Evolutionary conservation across 2,329 filamentous ascomycete genomes (phyloP), one percentile per base, ranked within the genome.

Genomic region (Pseudogymnoascus sp.): DNA sequence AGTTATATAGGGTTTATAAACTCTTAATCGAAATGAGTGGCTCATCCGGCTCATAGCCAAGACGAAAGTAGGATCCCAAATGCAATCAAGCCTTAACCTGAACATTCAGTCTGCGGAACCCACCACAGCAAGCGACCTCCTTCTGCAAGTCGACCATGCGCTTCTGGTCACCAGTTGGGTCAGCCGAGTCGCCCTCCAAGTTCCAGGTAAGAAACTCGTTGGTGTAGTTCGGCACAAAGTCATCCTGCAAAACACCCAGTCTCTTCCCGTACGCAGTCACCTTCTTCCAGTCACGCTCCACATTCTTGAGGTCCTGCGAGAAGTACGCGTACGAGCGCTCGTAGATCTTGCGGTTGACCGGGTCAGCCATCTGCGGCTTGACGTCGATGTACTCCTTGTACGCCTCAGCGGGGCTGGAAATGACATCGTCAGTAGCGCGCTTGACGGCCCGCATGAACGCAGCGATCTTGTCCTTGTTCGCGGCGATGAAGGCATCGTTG

Each of bases 301-400:
- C 88, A 68, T 92, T 92, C 82, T 89, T 87, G 67, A 91, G 72
- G 68, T 91, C 88, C 67, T 81, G 81, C 64, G 84, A 89, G 74
- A 91, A 89, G 79, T 91, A 91, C 18, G 88, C 88, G 70, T 84
- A 92, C 69, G 85, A 89, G 65, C 88, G 85, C 80, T 91, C 88
- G 70, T 89, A 91, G 75, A 92, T 91, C 80, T 91, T 90, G 69
- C 84, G 82, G 78, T 91, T 90, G 63, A 91, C 82, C 1, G 77
- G 71, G 0, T 84, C 84, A 47, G 79, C 83, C 85, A 91, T 88
- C 68, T 80, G 80, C 2, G 88, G 85, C 77, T 91, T 92, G 77
- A 88, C 83, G 70, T 85, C 85, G 67, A 88, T 79, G 72, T 90
- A 91, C 70, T 88, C 85, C 11, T 78, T 78, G 79, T 86, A 91